Evolutionary conservation across 352 stramenopile genomes (phyloP).

Genomic region (Phytophthora tentaculata): DNA sequence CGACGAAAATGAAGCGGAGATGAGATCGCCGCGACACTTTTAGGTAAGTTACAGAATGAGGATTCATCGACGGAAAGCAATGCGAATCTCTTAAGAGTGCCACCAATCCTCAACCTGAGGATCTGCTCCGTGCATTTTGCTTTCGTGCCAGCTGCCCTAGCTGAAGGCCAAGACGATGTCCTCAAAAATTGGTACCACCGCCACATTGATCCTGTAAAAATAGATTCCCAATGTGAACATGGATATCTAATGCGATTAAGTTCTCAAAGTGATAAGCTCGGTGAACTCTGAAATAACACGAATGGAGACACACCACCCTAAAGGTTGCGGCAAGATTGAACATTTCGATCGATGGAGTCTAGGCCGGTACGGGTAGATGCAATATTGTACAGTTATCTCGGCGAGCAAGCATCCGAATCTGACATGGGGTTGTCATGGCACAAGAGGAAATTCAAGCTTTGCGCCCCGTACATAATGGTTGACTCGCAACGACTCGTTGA

Average conservation of each 20-base stretch:
- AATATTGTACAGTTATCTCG: too few relatives aligned
- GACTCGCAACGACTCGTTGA: conserved; percentile 7
- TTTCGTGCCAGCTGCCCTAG: conserved; percentile 17
- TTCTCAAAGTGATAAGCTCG: too few relatives aligned
- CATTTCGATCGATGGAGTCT: too few relatives aligned
- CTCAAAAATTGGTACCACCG: conserved; percentile 14
- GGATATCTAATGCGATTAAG: too few relatives aligned
- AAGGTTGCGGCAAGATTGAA: too few relatives aligned
- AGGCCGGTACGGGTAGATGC: too few relatives aligned
- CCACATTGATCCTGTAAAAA: background rate
- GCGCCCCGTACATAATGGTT: conserved; percentile 19
- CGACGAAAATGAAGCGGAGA: conserved; percentile 22
- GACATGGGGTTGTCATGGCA: background rate
- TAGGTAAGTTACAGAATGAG: background rate
- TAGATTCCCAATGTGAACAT: too few relatives aligned
- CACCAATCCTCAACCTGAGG: conserved; percentile 11
- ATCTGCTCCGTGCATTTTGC: conserved; percentile 10
- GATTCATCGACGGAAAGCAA: conserved; percentile 6
- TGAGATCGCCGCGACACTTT: conserved; percentile 23
- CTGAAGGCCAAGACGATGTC: conserved; percentile 29
- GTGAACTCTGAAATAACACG: too few relatives aligned
- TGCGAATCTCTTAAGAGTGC: too few relatives aligned
- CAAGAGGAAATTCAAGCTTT: background rate
- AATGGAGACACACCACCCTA: too few relatives aligned
- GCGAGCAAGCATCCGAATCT: too few relatives aligned